Base-by-base conservation (phyloP, 2,329 filamentous ascomycete species). In the Penicillium sp. region DNA sequence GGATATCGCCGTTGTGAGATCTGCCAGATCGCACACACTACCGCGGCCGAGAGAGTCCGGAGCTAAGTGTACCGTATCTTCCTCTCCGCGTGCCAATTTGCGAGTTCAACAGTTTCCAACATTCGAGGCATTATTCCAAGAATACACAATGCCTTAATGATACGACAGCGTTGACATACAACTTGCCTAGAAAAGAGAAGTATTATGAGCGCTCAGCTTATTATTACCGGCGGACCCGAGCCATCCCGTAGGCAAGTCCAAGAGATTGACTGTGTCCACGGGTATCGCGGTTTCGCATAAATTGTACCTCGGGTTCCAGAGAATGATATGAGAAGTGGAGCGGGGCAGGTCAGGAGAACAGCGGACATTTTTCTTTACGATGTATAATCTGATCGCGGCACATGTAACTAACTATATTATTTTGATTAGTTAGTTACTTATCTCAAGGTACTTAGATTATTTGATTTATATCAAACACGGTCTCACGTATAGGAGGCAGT, bases 291-390 rank as follows among this genome's bases (percentile, higher is more conserved):
- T 57, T 55, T 57, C 52, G 49, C 41, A 55, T 57, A 44, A 46
- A 57, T 53, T 53, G 50, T 29, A 39, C 46, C 32, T 40, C 47
- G 42, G 44, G 40, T 39, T 48, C 40, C 40, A 50, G 43, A 43
- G 44, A 49, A 43, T 32, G 38, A 50, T 29, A 46, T 52, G 49
- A 53, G 55, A 56, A 55, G 55, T 55, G 55, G 55, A 55, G 47
- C 32, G 25, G 29, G 23, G 20, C 18, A 32, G 32, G 46, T 27
- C 40, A 46, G 42, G 31, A 44, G 31, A 28, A 18, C 23, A 32
- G n/a, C 27, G 33, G n/a, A 45, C 18, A 45, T 31, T 42, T 48
- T 39, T 46, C 15, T 42, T 44, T 41, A 25, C 24, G 6, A 15
- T 4, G 38, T 9, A 25, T 6, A 4, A 40, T 40, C 20, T 25